Evolutionary conservation across 2,329 filamentous ascomycete genomes (phyloP), one percentile per base, ranked within the genome.

Genomic region (Colletotrichum brevisporum): DNA sequence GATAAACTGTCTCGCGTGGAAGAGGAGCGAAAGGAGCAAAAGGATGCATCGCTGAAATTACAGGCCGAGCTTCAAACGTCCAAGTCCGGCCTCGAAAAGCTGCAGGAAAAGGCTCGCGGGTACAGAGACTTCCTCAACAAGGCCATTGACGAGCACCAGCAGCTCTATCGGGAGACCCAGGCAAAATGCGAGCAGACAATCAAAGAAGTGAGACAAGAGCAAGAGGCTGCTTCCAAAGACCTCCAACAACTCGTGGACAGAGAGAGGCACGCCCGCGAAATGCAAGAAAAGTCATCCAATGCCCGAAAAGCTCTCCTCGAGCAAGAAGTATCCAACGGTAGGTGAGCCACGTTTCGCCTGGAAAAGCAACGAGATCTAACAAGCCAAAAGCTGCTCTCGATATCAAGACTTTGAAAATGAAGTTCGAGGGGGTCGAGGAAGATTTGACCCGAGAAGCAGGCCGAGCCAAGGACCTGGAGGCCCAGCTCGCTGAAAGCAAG

Each of bases 61-160:
- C 70, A 71, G 2, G 53, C 67, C 5, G 73, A 82, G 31, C 68
- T 82, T 1, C 67, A 73, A 4, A 67, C 73, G 1, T 74, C 79
- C 2, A 75, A 75, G 5, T 69, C 73, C 1, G 73, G 76, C 9
- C 47, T 81, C 2, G 63, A 67, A 6, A 75, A 73, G 21, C 67
- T 83, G 1, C 74, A 81, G 55, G 78, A 80, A 10, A 85, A 79
- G 63, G 74, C 79, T 51, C 75, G 74, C 6, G 72, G 72, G 1
- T 82, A 78, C 67, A 80, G 76, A 61, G 71, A 74, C 3, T 81
- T 81, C 16, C 73, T 88, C n/a, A 85, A 86, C 63, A 76, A 82
- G 55, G 82, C 83, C 1, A 82, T 83, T 9, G 69, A 72, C 2
- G 85, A 88, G 66, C 85, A 88, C 31, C 83, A 86, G 64, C 73